These are phyloP conservation scores for Thymus mandschuricus DNA, from an alignment of 257 asterid species.

Conservation along the genomic window DNA sequence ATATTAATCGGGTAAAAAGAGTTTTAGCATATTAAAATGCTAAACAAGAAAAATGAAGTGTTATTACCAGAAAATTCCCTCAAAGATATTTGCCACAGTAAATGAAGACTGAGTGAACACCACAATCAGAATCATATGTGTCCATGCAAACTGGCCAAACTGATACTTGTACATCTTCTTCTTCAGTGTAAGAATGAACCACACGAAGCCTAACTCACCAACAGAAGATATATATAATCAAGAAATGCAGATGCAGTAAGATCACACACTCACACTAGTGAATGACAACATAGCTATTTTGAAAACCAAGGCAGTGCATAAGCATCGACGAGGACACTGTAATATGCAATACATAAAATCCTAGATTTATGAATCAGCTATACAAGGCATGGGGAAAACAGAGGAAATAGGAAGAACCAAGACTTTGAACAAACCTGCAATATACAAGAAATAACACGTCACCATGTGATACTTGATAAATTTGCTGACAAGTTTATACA, in stretches of 20 bases:
- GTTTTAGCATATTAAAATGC: slow-evolving; percentile 14
- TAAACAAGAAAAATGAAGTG: slow-evolving; percentile 5
- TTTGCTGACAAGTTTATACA: slow-evolving; percentile 71
- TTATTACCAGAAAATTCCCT: slow-evolving; percentile 82
- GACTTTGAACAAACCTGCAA: slow-evolving; percentile 64
- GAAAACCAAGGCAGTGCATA: slow-evolving; percentile 10
- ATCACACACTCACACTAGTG: background rate
- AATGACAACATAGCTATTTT: slow-evolving; percentile 1
- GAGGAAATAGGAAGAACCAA: slow-evolving; percentile 37
- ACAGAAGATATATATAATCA: slow-evolving; percentile 21
- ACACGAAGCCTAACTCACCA: slow-evolving; percentile 67
- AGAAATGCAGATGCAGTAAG: background rate
- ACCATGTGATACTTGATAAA: slow-evolving; percentile 90
- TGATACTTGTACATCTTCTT: slow-evolving; percentile 94
- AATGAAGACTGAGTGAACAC: slow-evolving; percentile 79
- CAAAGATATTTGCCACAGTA: slow-evolving; percentile 79
- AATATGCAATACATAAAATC: background rate
- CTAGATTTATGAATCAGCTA: background rate
- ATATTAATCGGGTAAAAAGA: slow-evolving; percentile 4
- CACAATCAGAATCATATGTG: slow-evolving; percentile 81
- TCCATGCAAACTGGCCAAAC: slow-evolving; percentile 91
- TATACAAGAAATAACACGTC: slow-evolving; percentile 83
- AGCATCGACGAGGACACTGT: slow-evolving; percentile 1
- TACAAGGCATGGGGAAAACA: background rate
- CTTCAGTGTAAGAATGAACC: slow-evolving; percentile 89